Evolutionary conservation across 2,329 filamentous ascomycete genomes (phyloP).

Genomic region (Cordyceps militaris): DNA sequence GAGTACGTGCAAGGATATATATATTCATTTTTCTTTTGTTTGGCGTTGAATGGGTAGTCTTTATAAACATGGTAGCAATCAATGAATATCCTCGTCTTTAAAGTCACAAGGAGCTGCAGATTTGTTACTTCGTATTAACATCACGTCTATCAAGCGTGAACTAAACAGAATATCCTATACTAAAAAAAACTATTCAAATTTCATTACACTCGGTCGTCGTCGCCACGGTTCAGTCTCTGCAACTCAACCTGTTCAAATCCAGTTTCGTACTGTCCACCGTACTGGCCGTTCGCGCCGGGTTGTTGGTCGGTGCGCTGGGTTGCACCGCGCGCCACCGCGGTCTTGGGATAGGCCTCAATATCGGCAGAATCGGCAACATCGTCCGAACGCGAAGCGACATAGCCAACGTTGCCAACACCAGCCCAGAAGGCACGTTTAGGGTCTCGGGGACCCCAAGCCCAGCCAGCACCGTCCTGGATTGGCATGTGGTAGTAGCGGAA

Average conservation of each 20-base stretch:
- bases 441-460: slow-evolving; percentile 80
- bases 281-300: background rate
- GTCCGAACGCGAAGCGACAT: slow-evolving; percentile 35
- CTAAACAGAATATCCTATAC: background rate
- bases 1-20: background rate
- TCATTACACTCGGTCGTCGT: slow-evolving; percentile 6
- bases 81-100: background rate
- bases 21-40: background rate
- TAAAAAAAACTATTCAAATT: background rate
- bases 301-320: slow-evolving; percentile 14
- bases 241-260: slow-evolving; percentile 27
- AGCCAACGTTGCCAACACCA: slow-evolving; percentile 57
- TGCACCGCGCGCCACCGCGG: slow-evolving; percentile 8
- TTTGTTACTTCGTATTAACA: background rate
- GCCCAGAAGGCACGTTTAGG: slow-evolving; percentile 70
- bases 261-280: slow-evolving; percentile 1
- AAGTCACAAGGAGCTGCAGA: background rate
- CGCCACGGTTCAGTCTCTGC: slow-evolving; percentile 16
- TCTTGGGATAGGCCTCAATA: slow-evolving; percentile 8
- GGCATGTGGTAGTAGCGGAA: slow-evolving; percentile 86
- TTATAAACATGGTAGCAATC: slow-evolving; percentile 7
- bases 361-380: slow-evolving; percentile 23
- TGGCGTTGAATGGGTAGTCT: slow-evolving; percentile 11
- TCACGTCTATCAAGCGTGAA: background rate
- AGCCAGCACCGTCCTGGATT: slow-evolving; percentile 66